These are phyloP conservation scores for Phaeolepiota aurea DNA, from an alignment of 768 basidiomycete genomes.

Conservation along the genomic window DNA sequence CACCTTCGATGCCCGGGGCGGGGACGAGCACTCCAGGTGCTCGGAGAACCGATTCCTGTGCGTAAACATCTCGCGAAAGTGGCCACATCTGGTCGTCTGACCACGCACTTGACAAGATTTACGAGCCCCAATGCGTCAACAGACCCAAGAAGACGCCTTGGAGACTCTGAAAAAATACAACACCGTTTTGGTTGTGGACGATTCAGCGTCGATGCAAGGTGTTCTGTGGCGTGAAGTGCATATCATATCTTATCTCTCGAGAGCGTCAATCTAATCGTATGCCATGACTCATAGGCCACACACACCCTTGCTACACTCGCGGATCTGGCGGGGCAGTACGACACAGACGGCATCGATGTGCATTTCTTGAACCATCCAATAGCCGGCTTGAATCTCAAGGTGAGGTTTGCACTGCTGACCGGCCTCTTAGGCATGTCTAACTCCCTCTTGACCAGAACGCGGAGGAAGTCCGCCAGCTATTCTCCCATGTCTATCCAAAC, in stretches of 20 bases:
- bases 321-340: conserved; percentile 38
- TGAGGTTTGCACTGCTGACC: conserved; percentile 6
- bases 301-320: conserved; percentile 42
- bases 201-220: conserved; percentile 50
- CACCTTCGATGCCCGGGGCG: background rate
- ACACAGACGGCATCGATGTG: conserved; percentile 53
- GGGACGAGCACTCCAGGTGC: background rate
- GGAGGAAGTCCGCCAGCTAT: conserved; percentile 28
- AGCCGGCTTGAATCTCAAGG: conserved; percentile 29
- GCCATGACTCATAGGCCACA: conserved; percentile 27
- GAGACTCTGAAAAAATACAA: conserved; percentile 37
- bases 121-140: conserved; percentile 9
- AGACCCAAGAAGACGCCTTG: conserved; percentile 17
- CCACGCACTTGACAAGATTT: conserved; percentile 9
- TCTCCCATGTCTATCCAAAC: conserved; percentile 30
- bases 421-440: background rate
- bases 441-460: conserved; percentile 21
- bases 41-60: too few relatives aligned
- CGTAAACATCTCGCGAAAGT: too few relatives aligned
- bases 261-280: background rate
- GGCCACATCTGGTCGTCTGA: too few relatives aligned
- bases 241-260: background rate
- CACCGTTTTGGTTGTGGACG: conserved; percentile 53
- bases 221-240: conserved; percentile 41
- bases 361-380: conserved; percentile 43